Percentiles rank a stretch among this genome's conserved stretches.
These are phyloP conservation scores for Leavenworthia alabamica DNA, from an alignment of 345 rosid species.

Conservation along the genomic window DNA sequence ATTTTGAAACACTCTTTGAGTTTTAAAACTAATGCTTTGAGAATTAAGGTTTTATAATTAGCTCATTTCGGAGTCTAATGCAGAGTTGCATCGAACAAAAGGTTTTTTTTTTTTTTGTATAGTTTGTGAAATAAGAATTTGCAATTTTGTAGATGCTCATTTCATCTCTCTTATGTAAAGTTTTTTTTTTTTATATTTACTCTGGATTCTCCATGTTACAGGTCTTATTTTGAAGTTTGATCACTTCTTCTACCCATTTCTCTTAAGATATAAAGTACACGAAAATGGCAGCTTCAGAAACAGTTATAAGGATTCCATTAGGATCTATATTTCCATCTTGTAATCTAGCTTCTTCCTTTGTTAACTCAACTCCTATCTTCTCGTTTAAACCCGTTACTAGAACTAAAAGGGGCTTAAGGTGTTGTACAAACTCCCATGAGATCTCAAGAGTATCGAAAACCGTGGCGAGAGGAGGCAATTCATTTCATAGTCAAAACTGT, in stretches of 20 bases:
- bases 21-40: neutral
- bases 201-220: neutral
- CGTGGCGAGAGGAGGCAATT: constrained; percentile 8
- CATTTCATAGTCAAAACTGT: constrained; percentile 2
- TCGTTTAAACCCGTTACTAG: constrained; percentile 18
- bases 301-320: constrained; percentile 32
- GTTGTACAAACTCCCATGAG: constrained; percentile 7
- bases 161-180: neutral
- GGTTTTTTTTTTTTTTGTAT: neutral
- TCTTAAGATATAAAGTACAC: neutral
- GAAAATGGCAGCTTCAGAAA: constrained; percentile 41
- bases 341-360: constrained; percentile 19
- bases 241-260: neutral
- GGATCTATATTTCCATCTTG: constrained; percentile 23
- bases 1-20: neutral
- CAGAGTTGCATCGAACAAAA: neutral
- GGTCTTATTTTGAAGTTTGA: neutral
- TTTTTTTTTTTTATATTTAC: neutral
- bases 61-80: neutral
- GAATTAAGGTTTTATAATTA: neutral
- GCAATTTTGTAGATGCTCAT: neutral
- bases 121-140: neutral
- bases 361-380: constrained; percentile 20
- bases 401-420: constrained; percentile 11
- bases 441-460: constrained; percentile 13